Percentiles rank a stretch among this genome's conserved stretches.
phyloP scores from a whole-genome alignment of 495 filamentous ascomycete species.

The Talaromyces wortmannii region DNA sequence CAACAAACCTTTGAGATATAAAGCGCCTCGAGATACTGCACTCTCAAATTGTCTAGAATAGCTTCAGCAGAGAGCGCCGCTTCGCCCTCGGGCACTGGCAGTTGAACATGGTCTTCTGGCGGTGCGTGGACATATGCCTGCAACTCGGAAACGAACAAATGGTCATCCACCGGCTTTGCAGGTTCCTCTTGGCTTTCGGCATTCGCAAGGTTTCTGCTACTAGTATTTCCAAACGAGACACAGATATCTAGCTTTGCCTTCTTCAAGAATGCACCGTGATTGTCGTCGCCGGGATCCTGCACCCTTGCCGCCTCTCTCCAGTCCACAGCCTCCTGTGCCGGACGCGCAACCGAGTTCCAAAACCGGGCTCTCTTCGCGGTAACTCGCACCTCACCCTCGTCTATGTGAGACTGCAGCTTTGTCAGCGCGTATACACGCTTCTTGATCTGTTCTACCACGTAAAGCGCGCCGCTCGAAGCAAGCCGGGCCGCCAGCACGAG shows the following conservation, averaged over 20 bases:
- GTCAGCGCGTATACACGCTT: conserved; percentile 63
- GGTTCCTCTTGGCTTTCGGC: neutral
- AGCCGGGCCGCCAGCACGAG: conserved; percentile 60
- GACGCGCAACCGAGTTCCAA: conserved; percentile 26
- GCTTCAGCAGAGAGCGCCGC: conserved; percentile 24
- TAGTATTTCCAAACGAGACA: conserved; percentile 20
- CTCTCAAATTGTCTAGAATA: conserved; percentile 59
- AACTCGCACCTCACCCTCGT: conserved; percentile 27
- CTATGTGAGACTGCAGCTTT: conserved; percentile 60
- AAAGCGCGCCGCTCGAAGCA: conserved; percentile 50
- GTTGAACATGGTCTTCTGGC: neutral
- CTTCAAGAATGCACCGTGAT: conserved; percentile 10
- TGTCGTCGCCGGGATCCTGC: conserved; percentile 18
- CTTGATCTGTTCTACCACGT: conserved; percentile 66
- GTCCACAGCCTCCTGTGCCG: conserved; percentile 15
- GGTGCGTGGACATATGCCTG: neutral
- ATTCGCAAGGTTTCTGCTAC: neutral
- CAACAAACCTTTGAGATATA: conserved; percentile 72
- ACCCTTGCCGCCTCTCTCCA: conserved; percentile 35
- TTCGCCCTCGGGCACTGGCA: neutral
- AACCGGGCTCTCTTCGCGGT: conserved; percentile 7
- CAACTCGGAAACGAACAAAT: neutral
- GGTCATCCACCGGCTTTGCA: neutral
- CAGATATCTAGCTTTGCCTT: conserved; percentile 20
- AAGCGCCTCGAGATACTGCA: conserved; percentile 80